Evolutionary conservation across 495 filamentous ascomycete species (phyloP), one percentile per base, ranked within the genome.

Genomic region (Baudoinia panamericana): DNA sequence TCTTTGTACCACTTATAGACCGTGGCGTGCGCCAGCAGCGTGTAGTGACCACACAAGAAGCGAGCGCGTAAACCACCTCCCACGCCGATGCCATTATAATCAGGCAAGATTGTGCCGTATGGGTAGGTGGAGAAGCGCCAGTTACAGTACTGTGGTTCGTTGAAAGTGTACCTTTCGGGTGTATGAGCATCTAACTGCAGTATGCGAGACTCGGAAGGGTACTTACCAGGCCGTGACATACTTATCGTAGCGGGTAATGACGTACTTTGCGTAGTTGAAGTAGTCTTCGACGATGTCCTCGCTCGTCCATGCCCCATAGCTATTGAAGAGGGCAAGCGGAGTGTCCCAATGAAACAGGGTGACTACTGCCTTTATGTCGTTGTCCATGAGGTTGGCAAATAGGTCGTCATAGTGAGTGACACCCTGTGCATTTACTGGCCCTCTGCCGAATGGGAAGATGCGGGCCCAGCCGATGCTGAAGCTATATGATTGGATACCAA

Each of bases 161-260:
- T 68, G 8, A 67, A 50, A 12, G 65, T 66, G 41, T 51, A 54
- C n/a, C n/a, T n/a, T n/a, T n/a, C n/a, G n/a, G n/a, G n/a, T n/a
- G n/a, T n/a, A n/a, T n/a, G n/a, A n/a, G n/a, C n/a, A n/a, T n/a
- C n/a, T n/a, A n/a, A n/a, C n/a, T n/a, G n/a, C n/a, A n/a, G n/a
- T n/a, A n/a, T n/a, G n/a, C n/a, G n/a, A n/a, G n/a, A n/a, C n/a
- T n/a, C n/a, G n/a, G n/a, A n/a, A n/a, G n/a, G n/a, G n/a, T n/a
- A n/a, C n/a, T n/a, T n/a, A n/a, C 55, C 55, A 58, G 16, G 45
- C 35, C 35, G 40, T 47, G 13, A 54, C 43, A 28, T 51, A 49
- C 13, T 50, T 43, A 16, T 39, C 40, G 22, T 43, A 56, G 12
- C 55, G 52, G 20, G 20, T 23, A 28, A 58, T 53, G 19, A 47